A percentile compares a stretch with the other conserved stretches of the same genome.
Evolutionary conservation across 345 rosid species (phyloP).

Genomic region (Euclidium syriacum): DNA sequence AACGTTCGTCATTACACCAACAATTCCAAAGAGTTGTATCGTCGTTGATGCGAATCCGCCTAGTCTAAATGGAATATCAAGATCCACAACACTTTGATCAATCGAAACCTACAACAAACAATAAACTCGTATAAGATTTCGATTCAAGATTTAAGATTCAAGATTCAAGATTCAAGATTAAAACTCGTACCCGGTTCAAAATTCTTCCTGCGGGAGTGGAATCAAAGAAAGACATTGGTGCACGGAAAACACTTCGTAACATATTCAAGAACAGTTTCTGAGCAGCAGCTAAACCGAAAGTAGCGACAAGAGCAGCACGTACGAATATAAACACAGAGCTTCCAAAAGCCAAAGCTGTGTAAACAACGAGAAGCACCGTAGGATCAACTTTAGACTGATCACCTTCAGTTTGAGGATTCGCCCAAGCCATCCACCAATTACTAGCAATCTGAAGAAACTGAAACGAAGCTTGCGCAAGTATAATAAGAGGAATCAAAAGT

Average conservation of each 20-base stretch:
- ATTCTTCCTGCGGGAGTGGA: constrained; percentile 98
- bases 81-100: constrained; percentile 99
- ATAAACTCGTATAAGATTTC: no score
- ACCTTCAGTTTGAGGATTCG: constrained; percentile 96
- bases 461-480: constrained; percentile 78
- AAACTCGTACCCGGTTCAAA: constrained; percentile 97
- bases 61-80: constrained; percentile 97
- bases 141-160: no score
- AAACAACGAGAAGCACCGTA: constrained; percentile 78
- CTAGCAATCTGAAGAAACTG: constrained; percentile 99
- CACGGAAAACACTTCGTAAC: constrained; percentile 91
- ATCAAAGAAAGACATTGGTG: constrained; percentile 99
- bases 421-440: constrained; percentile 99
- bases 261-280: constrained; percentile 88
- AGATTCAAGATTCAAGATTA: no score
- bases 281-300: constrained; percentile 96
- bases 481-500: constrained; percentile 76
- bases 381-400: constrained; percentile 78
- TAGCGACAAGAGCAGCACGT: constrained; percentile 97
- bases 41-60: constrained; percentile 99
- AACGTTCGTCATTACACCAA: constrained; percentile 89
- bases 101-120: constrained; percentile 62
- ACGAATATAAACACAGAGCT: constrained; percentile 93
- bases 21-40: constrained; percentile 92
- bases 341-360: constrained; percentile 96